Evolutionary conservation across 1,284 basidiomycete genomes (phyloP).

Genomic region (Xanthoconium separans): DNA sequence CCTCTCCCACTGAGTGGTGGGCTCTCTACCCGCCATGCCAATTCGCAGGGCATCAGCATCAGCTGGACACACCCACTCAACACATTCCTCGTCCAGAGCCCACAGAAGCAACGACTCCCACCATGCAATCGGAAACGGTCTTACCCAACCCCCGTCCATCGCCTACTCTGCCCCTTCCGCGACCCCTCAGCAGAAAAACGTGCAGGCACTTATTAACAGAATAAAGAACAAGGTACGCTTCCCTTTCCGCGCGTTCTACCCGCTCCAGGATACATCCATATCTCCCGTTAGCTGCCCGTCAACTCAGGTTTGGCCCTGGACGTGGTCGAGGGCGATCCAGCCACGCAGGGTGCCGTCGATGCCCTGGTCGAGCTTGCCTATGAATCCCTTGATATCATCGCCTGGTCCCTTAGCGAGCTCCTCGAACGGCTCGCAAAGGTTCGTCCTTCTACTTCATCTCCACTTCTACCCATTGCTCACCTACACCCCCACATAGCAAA

Average conservation of each 20-base stretch:
- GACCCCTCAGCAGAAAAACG: constrained; percentile 71
- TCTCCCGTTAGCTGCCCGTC: constrained; percentile 67
- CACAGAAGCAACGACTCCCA: constrained; percentile 54
- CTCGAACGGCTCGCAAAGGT: constrained; percentile 80
- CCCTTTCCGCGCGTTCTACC: not conserved
- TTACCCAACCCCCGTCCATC: constrained; percentile 33
- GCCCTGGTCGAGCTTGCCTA: constrained; percentile 76
- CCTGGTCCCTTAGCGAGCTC: constrained; percentile 72
- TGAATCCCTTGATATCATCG: constrained; percentile 76
- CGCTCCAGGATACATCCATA: not conserved
- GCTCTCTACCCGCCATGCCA: constrained; percentile 35
- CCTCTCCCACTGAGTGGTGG: constrained; percentile 4
- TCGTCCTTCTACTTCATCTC: constrained; percentile 24
- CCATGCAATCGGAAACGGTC: constrained; percentile 39
- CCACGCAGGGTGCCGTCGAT: constrained; percentile 72
- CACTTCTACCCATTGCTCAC: constrained; percentile 9
- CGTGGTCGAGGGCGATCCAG: constrained; percentile 71
- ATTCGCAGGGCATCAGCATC: constrained; percentile 49
- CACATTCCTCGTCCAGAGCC: constrained; percentile 34
- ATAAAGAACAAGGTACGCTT: constrained; percentile 64
- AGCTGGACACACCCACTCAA: constrained; percentile 30
- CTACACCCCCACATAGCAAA: constrained; percentile 41
- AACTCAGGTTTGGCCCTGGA: constrained; percentile 76
- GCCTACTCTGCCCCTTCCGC: constrained; percentile 37
- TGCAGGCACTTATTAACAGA: constrained; percentile 68